Base-by-base conservation (phyloP, 345 rosid genomes). In the Firmiana major region DNA sequence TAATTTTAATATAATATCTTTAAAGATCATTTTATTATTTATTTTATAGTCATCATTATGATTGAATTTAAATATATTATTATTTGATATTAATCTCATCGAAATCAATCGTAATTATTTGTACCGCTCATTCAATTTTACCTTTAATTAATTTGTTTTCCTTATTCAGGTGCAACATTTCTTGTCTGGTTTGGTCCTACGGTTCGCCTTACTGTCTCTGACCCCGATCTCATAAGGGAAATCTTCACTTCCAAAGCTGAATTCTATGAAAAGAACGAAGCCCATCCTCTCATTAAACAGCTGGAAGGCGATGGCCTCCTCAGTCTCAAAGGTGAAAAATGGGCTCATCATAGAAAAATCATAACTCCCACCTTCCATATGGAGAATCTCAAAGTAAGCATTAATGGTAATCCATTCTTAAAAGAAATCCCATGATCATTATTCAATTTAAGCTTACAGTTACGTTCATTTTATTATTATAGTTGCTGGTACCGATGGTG, bases 161-260 rank as follows among this genome's bases (percentile, higher is more conserved):
- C 2, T 2, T 5, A 21, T 34, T 38, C 80, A 94, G 97, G 97
- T 65, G 90, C 91, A 16, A 91, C 93, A 26, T 85, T 92, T 80
- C 80, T 93, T 17, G 92, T 87, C 7, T 94, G 98, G 98, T 79
- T 87, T 19, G 94, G 94, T 16, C 91, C 95, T 53, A 88, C 89
- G 26, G 91, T 89, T 53, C 88, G 93, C 46, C 81, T 94, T 21
- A 79, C 90, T 0, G 90, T 94, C 19, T 81, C 97, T 0, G 97
- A 93, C 58, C 97, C 97, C 7, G 97, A 91, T 75, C 86, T 90
- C 49, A 87, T 90, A 34, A 63, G 95, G 59, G 90, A 90, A 82
- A 86, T 93, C n/a, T 83, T 91, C 81, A 85, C 87, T 46, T 89
- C 90, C 55, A 93, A 90, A 75, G 90, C 90, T 3, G 96, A 88